phyloP scores from a whole-genome alignment of 768 basidiomycete species.

The Lactifluus subvellereus region DNA sequence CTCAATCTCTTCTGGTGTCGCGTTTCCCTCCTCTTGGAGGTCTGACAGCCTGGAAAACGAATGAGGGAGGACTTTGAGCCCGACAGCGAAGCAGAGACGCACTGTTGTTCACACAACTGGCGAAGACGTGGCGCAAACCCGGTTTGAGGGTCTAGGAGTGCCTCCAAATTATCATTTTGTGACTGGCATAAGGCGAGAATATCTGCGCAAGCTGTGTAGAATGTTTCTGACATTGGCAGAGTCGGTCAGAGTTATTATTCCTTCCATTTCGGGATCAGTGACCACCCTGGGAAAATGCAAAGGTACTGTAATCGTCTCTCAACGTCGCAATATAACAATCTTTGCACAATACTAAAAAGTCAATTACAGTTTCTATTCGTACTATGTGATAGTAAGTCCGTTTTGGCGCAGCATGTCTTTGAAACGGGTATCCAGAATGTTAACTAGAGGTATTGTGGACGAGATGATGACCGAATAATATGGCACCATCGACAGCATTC shows the following conservation, averaged over 20 bases:
- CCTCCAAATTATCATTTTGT: slow-evolving; percentile 47
- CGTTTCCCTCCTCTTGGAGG: slow-evolving; percentile 40
- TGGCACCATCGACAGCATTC: neutral
- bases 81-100: slow-evolving; percentile 26
- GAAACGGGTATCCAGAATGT: neutral
- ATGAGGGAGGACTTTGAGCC: neutral
- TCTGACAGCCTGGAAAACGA: slow-evolving; percentile 44
- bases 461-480: slow-evolving; percentile 4
- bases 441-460: neutral
- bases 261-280: neutral
- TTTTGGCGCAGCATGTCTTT: neutral
- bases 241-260: neutral
- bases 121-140: slow-evolving; percentile 67
- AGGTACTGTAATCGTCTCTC: no score
- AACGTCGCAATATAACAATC: no score
- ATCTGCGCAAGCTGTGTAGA: slow-evolving; percentile 64
- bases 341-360: no score
- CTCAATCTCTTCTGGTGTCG: slow-evolving; percentile 50
- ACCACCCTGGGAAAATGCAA: no score
- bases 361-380: no score
- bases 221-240: slow-evolving; percentile 41
- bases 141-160: slow-evolving; percentile 55
- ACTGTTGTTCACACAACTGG: slow-evolving; percentile 53
- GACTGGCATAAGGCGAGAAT: slow-evolving; percentile 57
- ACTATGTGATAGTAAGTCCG: neutral